Base-by-base conservation (phyloP, 305 asterid species). In the Withania somnifera region DNA sequence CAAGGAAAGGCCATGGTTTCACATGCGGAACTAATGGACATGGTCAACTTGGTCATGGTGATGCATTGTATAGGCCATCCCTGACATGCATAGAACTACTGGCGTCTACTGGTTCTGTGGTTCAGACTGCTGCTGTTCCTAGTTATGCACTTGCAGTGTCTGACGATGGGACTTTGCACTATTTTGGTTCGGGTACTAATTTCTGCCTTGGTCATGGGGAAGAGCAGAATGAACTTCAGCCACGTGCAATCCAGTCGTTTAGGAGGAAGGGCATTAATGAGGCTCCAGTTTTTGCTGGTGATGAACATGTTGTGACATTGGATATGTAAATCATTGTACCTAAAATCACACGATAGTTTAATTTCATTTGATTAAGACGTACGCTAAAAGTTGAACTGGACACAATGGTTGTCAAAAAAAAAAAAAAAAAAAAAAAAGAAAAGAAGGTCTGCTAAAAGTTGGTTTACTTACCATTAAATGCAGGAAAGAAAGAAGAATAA, bases 131-230 rank as follows among this genome's bases (percentile, higher is more conserved):
- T 38, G 96, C 97, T 1, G 98, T 97, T 20, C 98, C 97, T 69
- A 88, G 92, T 85, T 93, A 89, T 79, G 88, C 92, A 73, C 91
- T 93, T 68, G 93, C 95, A 5, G 87, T 93, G 71, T 82, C 93
- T 67, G 85, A 81, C 63, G 91, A 92, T 61, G 98, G 98, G 67
- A 91, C 92, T 0, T 91, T 92, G 47, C 89, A 86, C 86, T 91
- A 97, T 50, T 93, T 93, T 64, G 98, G 98, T 52, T 90, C 93
- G 9, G 98, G 98, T 75, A 87, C 90, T 78, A 93, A 93, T 89
- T 92, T 93, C 86, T 92, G 97, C 86, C 93, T 93, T 81, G 98
- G 97, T 77, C 97, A 91, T 64, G 98, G 97, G 36, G 98, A 93
- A 86, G 97, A 90, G 87, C 93, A 91, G 75, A 89, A 91, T 79